Evolutionary conservation across 2,329 filamentous ascomycete genomes (phyloP).

Genomic region (Colletotrichum spaethianum): DNA sequence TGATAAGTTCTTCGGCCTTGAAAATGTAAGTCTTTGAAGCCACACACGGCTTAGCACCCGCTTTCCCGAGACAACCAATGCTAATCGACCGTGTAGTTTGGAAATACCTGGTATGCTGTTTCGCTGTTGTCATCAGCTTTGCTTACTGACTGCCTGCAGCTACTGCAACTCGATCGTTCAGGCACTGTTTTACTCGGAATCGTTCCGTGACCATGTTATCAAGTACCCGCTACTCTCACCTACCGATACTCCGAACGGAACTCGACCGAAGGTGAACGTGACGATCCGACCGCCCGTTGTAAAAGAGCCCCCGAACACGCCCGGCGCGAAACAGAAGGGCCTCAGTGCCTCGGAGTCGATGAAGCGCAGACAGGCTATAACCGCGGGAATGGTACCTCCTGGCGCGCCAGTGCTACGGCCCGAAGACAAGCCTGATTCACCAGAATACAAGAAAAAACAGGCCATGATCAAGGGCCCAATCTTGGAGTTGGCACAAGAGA

Average conservation of each 20-base stretch:
- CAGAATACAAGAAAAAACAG: slow-evolving; percentile 98
- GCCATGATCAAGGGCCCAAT: slow-evolving; percentile 91
- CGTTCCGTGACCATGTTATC: slow-evolving; percentile 94
- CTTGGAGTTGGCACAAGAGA: slow-evolving; percentile 86
- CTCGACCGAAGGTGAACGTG: slow-evolving; percentile 69
- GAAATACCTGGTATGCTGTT: slow-evolving; percentile 88
- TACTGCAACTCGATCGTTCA: slow-evolving; percentile 99
- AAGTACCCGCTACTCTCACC: slow-evolving; percentile 86
- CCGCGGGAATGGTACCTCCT: slow-evolving; percentile 67
- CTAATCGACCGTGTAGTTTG: slow-evolving; percentile 77
- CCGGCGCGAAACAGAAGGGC: slow-evolving; percentile 65
- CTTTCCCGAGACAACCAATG: slow-evolving; percentile 34
- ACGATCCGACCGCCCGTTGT: slow-evolving; percentile 71
- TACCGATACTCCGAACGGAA: slow-evolving; percentile 77
- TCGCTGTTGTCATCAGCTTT: slow-evolving; percentile 17
- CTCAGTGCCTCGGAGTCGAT: slow-evolving; percentile 68
- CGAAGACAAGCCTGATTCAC: slow-evolving; percentile 94
- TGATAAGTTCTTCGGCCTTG: slow-evolving; percentile 98
- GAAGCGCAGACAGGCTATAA: slow-evolving; percentile 69
- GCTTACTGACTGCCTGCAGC: slow-evolving; percentile 62
- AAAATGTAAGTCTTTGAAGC: slow-evolving; percentile 80
- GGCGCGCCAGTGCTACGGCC: slow-evolving; percentile 73
- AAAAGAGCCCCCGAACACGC: slow-evolving; percentile 57
- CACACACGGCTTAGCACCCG: slow-evolving; percentile 27
- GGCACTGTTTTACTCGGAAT: slow-evolving; percentile 94